Evolutionary conservation across 441 rosid species (phyloP), one percentile per base, ranked within the genome.

Genomic region (Cnidoscolus chayamansa): DNA sequence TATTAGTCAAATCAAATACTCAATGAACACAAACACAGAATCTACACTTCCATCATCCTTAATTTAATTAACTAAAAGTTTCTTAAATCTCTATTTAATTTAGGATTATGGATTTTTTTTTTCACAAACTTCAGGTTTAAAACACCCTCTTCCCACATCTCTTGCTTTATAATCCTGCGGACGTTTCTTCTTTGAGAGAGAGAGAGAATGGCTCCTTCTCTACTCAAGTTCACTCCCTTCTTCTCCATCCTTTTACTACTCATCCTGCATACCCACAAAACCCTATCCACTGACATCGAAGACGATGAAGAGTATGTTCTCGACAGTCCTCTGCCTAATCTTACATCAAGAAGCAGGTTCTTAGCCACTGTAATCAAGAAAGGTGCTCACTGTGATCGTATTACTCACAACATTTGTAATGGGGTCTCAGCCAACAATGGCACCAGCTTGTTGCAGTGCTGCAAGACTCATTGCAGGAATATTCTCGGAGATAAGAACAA

Each of bases 401-500:
- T 1, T 12, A 35, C 49, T 0, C 1, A 73, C 67, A 89, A 80
- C 79, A 81, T 88, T 19, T 90, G 98, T 73, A 79, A 85, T 37
- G 92, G 98, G 0, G 79, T 88, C 0, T 72, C 74, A 0, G 94
- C 91, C 0, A 87, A 90, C 78, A 86, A 88, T 0, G 92, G 97
- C 25, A 89, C 89, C 0, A 76, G 87, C 74, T 54, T 85, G 1
- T 78, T 93, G 35, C 47, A 84, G 43, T 90, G 97, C 19, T 93
- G 98, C 89, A 89, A 88, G 88, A 84, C 13, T 12, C 97, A 89
- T 76, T 93, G 97, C 74, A 77, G 91, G 4, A 87, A 93, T 55
- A 67, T 89, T 13, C 79, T 80, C 1, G 75, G 90, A 7, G 97
- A 93, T 67, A 4, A 10, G 86, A 89, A 89, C 77, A 86, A 90